These are phyloP conservation scores for Knoxdaviesia capensis DNA, from an alignment of 2,329 filamentous ascomycete genomes.

Conservation along the genomic window DNA sequence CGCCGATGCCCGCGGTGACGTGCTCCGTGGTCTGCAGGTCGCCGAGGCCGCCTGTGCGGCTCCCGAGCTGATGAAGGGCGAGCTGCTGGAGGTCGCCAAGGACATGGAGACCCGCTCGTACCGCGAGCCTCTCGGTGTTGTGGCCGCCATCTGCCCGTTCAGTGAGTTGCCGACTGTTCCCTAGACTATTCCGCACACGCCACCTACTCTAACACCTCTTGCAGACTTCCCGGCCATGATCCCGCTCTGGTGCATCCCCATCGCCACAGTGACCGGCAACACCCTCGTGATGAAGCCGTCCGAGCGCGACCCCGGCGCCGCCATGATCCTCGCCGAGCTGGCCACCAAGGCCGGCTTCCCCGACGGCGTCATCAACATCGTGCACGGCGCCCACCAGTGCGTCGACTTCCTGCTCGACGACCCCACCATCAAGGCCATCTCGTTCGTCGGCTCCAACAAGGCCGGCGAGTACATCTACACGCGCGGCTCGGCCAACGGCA, in stretches of 20 bases:
- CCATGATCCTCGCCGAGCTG: conserved; percentile 71
- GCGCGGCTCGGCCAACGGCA: conserved; percentile 64
- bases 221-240: conserved; percentile 83
- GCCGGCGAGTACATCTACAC: conserved; percentile 74
- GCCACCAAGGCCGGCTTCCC: conserved; percentile 66
- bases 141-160: conserved; percentile 72
- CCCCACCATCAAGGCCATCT: conserved; percentile 68
- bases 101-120: conserved; percentile 81
- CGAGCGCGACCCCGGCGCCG: conserved; percentile 65
- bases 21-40: conserved; percentile 64
- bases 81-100: conserved; percentile 69
- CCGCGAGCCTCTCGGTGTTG: conserved; percentile 61
- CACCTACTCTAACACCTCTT: not conserved
- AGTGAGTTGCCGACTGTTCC: conserved; percentile 31
- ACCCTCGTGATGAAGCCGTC: conserved; percentile 72
- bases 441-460: conserved; percentile 74
- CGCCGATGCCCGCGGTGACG: conserved; percentile 63
- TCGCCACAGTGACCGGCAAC: conserved; percentile 69
- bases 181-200: not conserved
- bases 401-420: conserved; percentile 78
- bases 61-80: conserved; percentile 63
- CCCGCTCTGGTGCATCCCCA: conserved; percentile 75
- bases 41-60: conserved; percentile 68
- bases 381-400: conserved; percentile 62
- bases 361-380: conserved; percentile 61